These are phyloP conservation scores for Phoma sp. DNA, from an alignment of 2,329 filamentous ascomycete genomes.

Conservation along the genomic window DNA sequence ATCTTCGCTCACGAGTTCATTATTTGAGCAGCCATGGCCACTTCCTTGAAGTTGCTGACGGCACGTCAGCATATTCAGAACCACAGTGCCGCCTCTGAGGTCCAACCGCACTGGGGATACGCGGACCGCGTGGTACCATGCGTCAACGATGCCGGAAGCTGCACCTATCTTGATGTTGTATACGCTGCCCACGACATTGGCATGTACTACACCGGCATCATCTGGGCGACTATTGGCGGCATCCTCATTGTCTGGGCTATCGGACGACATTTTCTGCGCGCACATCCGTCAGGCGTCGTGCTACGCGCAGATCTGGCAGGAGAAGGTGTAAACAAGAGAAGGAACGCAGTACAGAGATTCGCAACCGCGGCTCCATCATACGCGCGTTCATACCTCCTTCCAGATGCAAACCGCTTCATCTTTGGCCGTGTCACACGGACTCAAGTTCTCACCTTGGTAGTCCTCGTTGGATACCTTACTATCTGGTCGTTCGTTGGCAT, in stretches of 20 bases:
- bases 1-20: constrained; percentile 20
- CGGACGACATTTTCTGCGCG: constrained; percentile 39
- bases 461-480: constrained; percentile 68
- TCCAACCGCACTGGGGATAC: constrained; percentile 66
- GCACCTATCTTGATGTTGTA: constrained; percentile 64
- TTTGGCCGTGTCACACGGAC: constrained; percentile 74
- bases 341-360: constrained; percentile 34
- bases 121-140: constrained; percentile 62
- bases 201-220: constrained; percentile 64
- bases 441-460: constrained; percentile 68
- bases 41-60: constrained; percentile 23
- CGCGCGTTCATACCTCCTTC: constrained; percentile 64
- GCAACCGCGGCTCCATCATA: constrained; percentile 51
- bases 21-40: constrained; percentile 28
- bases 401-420: constrained; percentile 63
- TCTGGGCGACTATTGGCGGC: constrained; percentile 63
- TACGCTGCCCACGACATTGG: constrained; percentile 62
- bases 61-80: constrained; percentile 49
- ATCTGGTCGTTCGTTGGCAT: constrained; percentile 73
- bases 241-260: constrained; percentile 56
- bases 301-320: constrained; percentile 27
- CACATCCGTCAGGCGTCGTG: constrained; percentile 37
- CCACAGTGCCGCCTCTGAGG: constrained; percentile 44
- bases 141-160: constrained; percentile 64
- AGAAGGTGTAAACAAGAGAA: constrained; percentile 33